phyloP scores from a whole-genome alignment of 345 rosid species.

The Citrus maxima region DNA sequence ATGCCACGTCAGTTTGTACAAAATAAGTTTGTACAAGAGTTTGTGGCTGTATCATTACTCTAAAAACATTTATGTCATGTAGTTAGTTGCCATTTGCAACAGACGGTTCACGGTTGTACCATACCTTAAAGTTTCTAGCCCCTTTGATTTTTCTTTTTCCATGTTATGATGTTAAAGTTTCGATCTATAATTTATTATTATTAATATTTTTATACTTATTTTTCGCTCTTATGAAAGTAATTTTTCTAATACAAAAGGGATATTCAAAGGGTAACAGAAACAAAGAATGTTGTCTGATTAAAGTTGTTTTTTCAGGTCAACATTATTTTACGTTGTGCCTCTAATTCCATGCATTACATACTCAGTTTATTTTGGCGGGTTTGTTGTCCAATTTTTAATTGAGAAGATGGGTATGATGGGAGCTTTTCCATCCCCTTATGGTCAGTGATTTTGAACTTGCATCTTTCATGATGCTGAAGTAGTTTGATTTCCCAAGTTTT shows the following conservation, averaged over 20 bases:
- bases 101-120: background rate
- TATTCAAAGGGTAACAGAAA: background rate
- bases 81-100: background rate
- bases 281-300: slow-evolving; percentile 20
- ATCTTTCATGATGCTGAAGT: slow-evolving; percentile 7
- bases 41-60: too few species aligned
- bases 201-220: background rate
- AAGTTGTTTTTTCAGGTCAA: slow-evolving; percentile 59
- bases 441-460: slow-evolving; percentile 48
- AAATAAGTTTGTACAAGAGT: too few species aligned
- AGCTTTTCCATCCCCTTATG: slow-evolving; percentile 81
- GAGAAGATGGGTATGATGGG: slow-evolving; percentile 99
- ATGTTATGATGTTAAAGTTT: background rate
- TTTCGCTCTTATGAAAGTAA: background rate
- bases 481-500: slow-evolving; percentile 2
- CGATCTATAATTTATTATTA: too few species aligned
- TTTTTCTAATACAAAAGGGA: background rate
- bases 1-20: too few species aligned
- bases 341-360: slow-evolving; percentile 72
- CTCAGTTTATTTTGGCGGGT: slow-evolving; percentile 74
- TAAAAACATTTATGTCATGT: background rate
- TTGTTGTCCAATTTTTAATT: slow-evolving; percentile 69
- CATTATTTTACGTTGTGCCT: slow-evolving; percentile 59
- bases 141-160: background rate
- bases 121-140: background rate